A percentile compares a stretch with the other conserved stretches of the same genome.
phyloP scores from a whole-genome alignment of 2,329 filamentous ascomycete genomes.

The Fusarium pseudonygamai region DNA sequence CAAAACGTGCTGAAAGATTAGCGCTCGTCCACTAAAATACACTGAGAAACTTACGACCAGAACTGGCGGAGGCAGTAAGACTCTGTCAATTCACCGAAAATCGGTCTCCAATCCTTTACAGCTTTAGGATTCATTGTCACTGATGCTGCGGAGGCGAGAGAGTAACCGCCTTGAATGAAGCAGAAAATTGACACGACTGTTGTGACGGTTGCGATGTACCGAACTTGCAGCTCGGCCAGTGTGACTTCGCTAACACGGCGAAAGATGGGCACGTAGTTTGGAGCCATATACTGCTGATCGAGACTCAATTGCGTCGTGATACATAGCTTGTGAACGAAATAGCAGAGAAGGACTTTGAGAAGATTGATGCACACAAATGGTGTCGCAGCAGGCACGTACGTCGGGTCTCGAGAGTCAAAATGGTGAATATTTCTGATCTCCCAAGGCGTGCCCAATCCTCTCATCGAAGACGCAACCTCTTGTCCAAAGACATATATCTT shows the following conservation, averaged over 20 bases:
- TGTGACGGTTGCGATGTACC: conserved; percentile 31
- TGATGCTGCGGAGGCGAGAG: conserved; percentile 18
- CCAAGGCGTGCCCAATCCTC: conserved; percentile 32
- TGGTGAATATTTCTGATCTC: conserved; percentile 37
- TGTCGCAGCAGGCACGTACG: conserved; percentile 12
- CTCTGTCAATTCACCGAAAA: conserved; percentile 25
- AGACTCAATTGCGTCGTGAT: conserved; percentile 28
- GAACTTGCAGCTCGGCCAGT: conserved; percentile 22
- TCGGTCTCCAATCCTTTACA: conserved; percentile 31
- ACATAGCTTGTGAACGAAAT: conserved; percentile 23
- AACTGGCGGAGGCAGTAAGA: conserved; percentile 30
- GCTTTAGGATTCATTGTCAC: conserved; percentile 17
- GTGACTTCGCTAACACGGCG: conserved; percentile 19
- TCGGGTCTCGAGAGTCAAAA: conserved; percentile 26
- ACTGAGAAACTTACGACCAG: conserved; percentile 28
- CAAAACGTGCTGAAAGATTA: conserved; percentile 26
- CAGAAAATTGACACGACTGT: conserved; percentile 36
- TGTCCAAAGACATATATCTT: conserved; percentile 34
- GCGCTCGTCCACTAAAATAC: not conserved
- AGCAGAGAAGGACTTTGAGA: conserved; percentile 24
- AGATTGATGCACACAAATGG: conserved; percentile 21
- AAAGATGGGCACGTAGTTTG: conserved; percentile 20
- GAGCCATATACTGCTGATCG: conserved; percentile 24
- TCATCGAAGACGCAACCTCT: conserved; percentile 35
- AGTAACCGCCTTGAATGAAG: conserved; percentile 36